Conservation (phyloP, 2,329 filamentous ascomycete genomes). For the Fusarium sp. region DNA sequence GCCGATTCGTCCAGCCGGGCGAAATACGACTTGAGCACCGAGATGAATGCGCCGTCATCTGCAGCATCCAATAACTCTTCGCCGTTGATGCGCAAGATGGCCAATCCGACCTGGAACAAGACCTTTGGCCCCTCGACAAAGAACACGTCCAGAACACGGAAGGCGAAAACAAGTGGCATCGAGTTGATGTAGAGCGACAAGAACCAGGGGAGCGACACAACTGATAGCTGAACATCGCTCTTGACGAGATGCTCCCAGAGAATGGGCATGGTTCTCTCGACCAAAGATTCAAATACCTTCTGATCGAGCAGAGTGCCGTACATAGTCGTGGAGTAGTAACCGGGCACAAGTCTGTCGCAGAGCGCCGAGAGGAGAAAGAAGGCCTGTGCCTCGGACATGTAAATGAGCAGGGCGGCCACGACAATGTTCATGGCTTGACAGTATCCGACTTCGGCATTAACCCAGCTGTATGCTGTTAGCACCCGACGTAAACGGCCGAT, state of each 20-base stretch:
- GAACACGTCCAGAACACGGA: conserved; percentile 96
- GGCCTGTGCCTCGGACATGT: conserved; percentile 95
- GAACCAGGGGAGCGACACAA: conserved; percentile 98
- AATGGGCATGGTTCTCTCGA: conserved; percentile 99
- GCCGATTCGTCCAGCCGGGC: conserved; percentile 93
- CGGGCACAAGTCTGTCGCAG: conserved; percentile 92
- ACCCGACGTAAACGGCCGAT: conserved; percentile 91
- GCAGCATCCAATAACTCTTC: conserved; percentile 93
- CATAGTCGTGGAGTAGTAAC: conserved; percentile 99
- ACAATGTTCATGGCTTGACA: conserved; percentile 99
- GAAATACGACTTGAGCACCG: conserved; percentile 95
- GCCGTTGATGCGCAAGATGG: conserved; percentile 97
- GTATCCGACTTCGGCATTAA: conserved; percentile 94
- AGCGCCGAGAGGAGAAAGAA: conserved; percentile 93
- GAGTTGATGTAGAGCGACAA: conserved; percentile 98
- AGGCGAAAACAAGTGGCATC: conserved; percentile 98
- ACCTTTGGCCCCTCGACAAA: conserved; percentile 98
- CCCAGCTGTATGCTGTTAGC: conserved; percentile 97
- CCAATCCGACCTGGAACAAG: conserved; percentile 94
- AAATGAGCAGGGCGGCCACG: conserved; percentile 96
- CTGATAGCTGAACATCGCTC: conserved; percentile 95
- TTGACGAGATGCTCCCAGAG: conserved; percentile 98
- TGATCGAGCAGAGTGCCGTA: conserved; percentile 97
- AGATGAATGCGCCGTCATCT: conserved; percentile 97
- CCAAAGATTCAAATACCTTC: conserved; percentile 95